Evolutionary conservation across 257 asterid genomes (phyloP).

Genomic region (Perilla frutescens): DNA sequence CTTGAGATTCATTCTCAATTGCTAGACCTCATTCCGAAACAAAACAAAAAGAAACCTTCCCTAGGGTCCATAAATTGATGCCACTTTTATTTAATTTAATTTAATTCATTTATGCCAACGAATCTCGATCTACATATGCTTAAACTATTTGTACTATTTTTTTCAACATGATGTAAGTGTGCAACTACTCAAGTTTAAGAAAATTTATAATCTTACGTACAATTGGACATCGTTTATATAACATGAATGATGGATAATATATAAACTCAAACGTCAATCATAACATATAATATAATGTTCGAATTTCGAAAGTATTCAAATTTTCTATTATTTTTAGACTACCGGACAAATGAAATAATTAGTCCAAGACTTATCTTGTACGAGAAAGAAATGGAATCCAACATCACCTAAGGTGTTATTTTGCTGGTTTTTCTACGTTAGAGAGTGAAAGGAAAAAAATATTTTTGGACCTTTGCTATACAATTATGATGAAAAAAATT

Average conservation of each 20-base stretch:
- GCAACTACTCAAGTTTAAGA: neutral
- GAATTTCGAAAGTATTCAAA: too few species aligned
- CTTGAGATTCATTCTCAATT: too few species aligned
- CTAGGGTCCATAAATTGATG: too few species aligned
- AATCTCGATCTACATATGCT: neutral
- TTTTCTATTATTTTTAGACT: neutral
- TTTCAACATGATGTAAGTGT: neutral
- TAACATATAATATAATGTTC: too few species aligned
- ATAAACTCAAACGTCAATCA: neutral
- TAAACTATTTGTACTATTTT: too few species aligned
- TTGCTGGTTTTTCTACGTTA: constrained; percentile 16
- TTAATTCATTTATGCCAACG: neutral
- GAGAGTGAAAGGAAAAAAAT: neutral
- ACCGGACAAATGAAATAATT: constrained; percentile 2
- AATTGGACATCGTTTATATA: neutral
- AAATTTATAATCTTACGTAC: neutral
- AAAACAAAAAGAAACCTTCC: too few species aligned
- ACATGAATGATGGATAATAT: neutral
- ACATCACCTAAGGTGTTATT: constrained; percentile 28
- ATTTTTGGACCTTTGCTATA: constrained; percentile 23
- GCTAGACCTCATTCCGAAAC: too few species aligned
- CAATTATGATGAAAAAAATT: neutral
- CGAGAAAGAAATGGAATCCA: constrained; percentile 23
- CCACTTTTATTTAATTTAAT: too few species aligned
- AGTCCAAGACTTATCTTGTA: neutral